Evolutionary conservation across 345 rosid genomes (phyloP), one percentile per base, ranked within the genome.

Genomic region (Theobroma cacao): DNA sequence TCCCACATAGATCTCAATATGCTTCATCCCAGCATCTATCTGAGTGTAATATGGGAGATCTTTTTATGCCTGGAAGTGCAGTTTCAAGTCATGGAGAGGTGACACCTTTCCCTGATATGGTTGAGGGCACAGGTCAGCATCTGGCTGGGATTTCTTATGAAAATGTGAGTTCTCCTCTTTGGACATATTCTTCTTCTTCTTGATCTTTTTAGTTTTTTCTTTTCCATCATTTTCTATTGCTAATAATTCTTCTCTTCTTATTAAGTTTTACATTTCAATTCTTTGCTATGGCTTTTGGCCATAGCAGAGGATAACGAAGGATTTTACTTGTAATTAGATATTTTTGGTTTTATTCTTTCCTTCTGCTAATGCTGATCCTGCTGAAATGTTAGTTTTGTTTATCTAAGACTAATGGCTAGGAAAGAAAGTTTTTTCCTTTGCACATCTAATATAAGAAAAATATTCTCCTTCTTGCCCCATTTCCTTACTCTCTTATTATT

Each of bases 61-160:
- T 80, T 18, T 69, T 84, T 12, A 38, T 80, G 82, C 90, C 89
- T 52, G 89, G 74, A 9, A 80, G 78, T 79, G 77, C 80, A 30
- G 86, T 82, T 83, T 84, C 86, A 80, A 82, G 78, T 74, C 92
- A 63, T 59, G 74, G 52, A 75, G 90, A 84, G 77, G 90, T 72
- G 12, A 82, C 78, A 53, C 81, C 86, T 70, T 78, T 81, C 72
- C 78, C 83, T 17, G 80, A 86, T 75, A 84, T 73, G 77, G 80
- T 61, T 20, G 68, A 62, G 59, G 65, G 78, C 67, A 60, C 17
- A 30, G 47, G 24, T 45, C 85, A 69, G 83, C 64, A 81, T 55
- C 72, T 41, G 50, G 79, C 80, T 75, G 81, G 81, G 72, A 85
- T 67, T 79, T 79, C 83, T 55, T 63, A 24, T 43, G 84, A 82